A percentile compares a stretch with the other conserved stretches of the same genome.
Conservation (phyloP, 805 yeast genomes). For the Metschnikowia lunata region DNA sequence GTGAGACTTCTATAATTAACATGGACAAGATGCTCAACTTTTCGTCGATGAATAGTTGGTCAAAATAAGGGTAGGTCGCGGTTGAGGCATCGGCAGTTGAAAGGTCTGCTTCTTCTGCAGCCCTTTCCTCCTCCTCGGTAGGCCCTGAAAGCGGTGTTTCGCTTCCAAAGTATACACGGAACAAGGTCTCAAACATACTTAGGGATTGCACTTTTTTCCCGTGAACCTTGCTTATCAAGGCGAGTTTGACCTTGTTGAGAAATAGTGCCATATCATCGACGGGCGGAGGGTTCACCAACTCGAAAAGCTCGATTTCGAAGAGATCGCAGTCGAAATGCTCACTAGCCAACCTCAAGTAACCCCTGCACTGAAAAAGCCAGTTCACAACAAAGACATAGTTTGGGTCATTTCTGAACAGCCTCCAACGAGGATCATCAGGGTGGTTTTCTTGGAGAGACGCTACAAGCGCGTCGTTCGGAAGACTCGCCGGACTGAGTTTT, state of each 20-base stretch:
- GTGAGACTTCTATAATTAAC: slow-evolving; percentile 41
- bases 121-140: slow-evolving; percentile 19
- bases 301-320: slow-evolving; percentile 57
- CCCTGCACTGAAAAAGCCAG: slow-evolving; percentile 55
- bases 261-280: slow-evolving; percentile 34
- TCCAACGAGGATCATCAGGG: slow-evolving; percentile 17
- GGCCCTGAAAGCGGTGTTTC: slow-evolving; percentile 30
- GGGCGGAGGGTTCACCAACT: slow-evolving; percentile 30
- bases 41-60: slow-evolving; percentile 38
- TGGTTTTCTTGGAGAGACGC: slow-evolving; percentile 10
- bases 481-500: slow-evolving; percentile 12
- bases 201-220: slow-evolving; percentile 30
- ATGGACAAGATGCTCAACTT: slow-evolving; percentile 47
- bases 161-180: slow-evolving; percentile 31
- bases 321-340: slow-evolving; percentile 56
- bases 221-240: slow-evolving; percentile 38
- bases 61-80: slow-evolving; percentile 29
- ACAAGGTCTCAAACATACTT: slow-evolving; percentile 30
- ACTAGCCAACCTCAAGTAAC: slow-evolving; percentile 43
- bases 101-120: slow-evolving; percentile 7
- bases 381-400: slow-evolving; percentile 35
- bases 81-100: slow-evolving; percentile 10
- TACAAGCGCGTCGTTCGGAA: slow-evolving; percentile 17
- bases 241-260: slow-evolving; percentile 40
- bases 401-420: slow-evolving; percentile 16